Conservation (phyloP, 2,329 filamentous ascomycete species). For the Chaetomiaceae sp. region DNA sequence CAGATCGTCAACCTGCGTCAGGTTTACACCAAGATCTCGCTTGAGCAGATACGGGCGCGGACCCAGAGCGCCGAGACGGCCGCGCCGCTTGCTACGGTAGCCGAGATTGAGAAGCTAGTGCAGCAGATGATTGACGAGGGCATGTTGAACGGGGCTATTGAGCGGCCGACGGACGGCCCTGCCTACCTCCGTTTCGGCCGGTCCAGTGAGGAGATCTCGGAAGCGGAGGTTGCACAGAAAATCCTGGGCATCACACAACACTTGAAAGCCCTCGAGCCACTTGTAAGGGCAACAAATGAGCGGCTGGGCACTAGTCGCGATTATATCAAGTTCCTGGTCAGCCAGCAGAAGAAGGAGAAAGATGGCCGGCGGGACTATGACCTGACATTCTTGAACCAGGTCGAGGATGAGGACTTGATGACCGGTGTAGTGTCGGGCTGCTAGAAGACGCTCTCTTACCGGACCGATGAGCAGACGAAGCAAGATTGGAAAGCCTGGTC, state of each 20-base stretch:
- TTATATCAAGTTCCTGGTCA: conserved; percentile 46
- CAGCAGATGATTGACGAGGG: conserved; percentile 52
- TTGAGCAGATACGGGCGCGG: conserved; percentile 47
- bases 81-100: conserved; percentile 37
- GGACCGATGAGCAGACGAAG: too few species aligned
- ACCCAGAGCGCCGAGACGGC: conserved; percentile 55
- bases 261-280: conserved; percentile 42
- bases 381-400: conserved; percentile 41
- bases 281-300: conserved; percentile 51
- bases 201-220: conserved; percentile 41
- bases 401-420: conserved; percentile 62
- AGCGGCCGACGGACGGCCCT: conserved; percentile 39
- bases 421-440: conserved; percentile 35
- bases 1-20: conserved; percentile 68
- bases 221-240: conserved; percentile 47
- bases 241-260: conserved; percentile 40
- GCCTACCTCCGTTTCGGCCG: conserved; percentile 50
- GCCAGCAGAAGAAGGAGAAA: conserved; percentile 48
- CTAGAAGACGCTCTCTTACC: too few species aligned
- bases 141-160: conserved; percentile 51
- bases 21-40: conserved; percentile 61
- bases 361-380: conserved; percentile 32
- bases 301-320: conserved; percentile 53
- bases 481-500: too few species aligned
- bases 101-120: conserved; percentile 45